Percentiles rank a stretch among this genome's conserved stretches.
Conservation (phyloP, 768 basidiomycete species). For the Mycena belliarum region DNA sequence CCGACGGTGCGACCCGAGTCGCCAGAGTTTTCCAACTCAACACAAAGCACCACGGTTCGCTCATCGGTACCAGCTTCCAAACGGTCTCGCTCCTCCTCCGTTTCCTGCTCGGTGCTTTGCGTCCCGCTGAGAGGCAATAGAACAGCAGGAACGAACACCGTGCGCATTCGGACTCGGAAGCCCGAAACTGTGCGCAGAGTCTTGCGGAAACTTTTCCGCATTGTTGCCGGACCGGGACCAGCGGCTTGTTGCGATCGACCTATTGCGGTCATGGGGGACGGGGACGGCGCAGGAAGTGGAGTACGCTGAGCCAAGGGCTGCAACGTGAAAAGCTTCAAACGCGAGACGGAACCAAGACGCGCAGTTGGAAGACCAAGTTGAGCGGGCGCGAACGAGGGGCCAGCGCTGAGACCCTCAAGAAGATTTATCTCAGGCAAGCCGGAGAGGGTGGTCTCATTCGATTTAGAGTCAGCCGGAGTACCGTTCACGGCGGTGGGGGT, state of each 20-base stretch:
- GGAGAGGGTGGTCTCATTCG: constrained; percentile 41
- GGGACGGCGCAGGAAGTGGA: constrained; percentile 41
- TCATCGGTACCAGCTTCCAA: constrained; percentile 77
- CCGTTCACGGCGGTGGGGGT: constrained; percentile 33
- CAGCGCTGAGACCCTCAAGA: constrained; percentile 64
- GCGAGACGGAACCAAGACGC: constrained; percentile 67
- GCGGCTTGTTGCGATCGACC: constrained; percentile 25
- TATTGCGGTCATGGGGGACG: constrained; percentile 50
- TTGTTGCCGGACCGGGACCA: constrained; percentile 54
- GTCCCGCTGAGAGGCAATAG: constrained; percentile 50
- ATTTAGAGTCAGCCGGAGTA: constrained; percentile 23
- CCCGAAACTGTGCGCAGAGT: constrained; percentile 79
- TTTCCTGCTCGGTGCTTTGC: constrained; percentile 26
- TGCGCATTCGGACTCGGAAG: constrained; percentile 91
- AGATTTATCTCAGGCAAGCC: constrained; percentile 70
- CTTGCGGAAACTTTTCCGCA: constrained; percentile 86
- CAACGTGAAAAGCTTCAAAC: constrained; percentile 67
- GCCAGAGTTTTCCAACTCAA: constrained; percentile 85
- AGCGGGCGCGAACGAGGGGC: constrained; percentile 34
- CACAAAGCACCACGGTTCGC: constrained; percentile 84
- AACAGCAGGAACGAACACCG: constrained; percentile 86
- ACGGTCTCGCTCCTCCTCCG: constrained; percentile 49
- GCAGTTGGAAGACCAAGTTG: constrained; percentile 61
- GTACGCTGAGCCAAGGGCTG: constrained; percentile 48
- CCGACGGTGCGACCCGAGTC: constrained; percentile 60